These are phyloP conservation scores for Pseudognaphalium luteoalbum DNA, from an alignment of 129 eudicot genomes.

Conservation along the genomic window DNA sequence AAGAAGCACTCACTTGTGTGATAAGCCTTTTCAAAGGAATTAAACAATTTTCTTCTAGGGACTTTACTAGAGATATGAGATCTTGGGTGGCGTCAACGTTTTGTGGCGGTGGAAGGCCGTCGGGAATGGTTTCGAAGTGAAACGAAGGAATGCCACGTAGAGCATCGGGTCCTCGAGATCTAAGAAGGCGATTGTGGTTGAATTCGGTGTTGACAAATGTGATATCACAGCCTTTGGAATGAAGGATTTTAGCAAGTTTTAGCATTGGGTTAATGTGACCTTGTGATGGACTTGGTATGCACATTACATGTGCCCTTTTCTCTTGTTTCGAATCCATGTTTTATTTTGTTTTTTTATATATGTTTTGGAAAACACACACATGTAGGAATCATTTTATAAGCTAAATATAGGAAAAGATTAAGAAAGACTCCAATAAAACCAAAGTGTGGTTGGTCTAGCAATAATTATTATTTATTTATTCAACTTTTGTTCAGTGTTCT, in stretches of 20 bases:
- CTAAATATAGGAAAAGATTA: neutral
- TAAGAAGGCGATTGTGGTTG: neutral
- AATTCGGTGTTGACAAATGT: neutral
- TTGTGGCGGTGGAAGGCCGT: constrained; percentile 22
- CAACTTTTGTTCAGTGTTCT: too few species aligned
- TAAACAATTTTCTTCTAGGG: constrained; percentile 11
- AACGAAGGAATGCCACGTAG: constrained; percentile 26
- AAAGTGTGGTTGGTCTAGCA: too few species aligned
- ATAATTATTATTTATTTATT: too few species aligned
- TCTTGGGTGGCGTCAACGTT: constrained; percentile 32
- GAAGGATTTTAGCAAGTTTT: neutral
- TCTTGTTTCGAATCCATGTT: neutral
- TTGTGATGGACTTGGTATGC: neutral
- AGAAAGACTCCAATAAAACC: too few species aligned
- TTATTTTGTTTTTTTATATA: neutral
- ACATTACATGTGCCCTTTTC: neutral
- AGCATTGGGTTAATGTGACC: neutral
- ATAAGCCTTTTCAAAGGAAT: constrained; percentile 27
- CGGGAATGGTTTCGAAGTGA: constrained; percentile 34
- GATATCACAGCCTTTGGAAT: neutral
- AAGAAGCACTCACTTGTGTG: constrained; percentile 9
- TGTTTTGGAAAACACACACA: neutral
- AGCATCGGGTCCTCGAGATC: constrained; percentile 14
- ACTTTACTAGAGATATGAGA: neutral
- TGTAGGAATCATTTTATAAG: neutral